These are phyloP conservation scores for Trifolium subterraneum DNA, from an alignment of 306 rosid species.

Conservation along the genomic window DNA sequence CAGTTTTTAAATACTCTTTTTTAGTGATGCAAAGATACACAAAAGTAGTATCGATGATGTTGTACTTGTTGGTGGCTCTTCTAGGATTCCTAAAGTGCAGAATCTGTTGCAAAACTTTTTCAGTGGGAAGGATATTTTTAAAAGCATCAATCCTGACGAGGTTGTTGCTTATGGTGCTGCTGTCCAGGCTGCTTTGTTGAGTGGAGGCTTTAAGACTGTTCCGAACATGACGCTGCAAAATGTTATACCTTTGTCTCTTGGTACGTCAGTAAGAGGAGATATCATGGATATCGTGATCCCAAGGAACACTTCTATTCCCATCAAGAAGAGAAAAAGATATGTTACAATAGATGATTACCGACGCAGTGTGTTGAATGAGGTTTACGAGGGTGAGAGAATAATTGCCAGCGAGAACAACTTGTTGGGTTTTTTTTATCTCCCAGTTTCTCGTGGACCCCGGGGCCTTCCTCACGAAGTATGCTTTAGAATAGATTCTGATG, in stretches of 20 bases:
- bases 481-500: neutral
- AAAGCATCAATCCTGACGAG: neutral
- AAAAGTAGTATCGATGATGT: neutral
- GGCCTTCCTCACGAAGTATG: neutral
- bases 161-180: neutral
- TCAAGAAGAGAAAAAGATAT: no score
- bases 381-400: no score
- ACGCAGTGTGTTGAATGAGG: no score
- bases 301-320: no score
- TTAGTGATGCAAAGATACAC: neutral
- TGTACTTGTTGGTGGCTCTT: neutral
- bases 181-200: neutral
- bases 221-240: neutral
- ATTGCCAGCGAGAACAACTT: no score
- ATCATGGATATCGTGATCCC: neutral
- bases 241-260: neutral
- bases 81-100: neutral
- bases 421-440: no score
- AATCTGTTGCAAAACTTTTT: neutral
- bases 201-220: neutral
- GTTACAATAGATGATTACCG: no score
- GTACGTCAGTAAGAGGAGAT: neutral
- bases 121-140: neutral
- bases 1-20: no score
- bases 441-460: neutral